Evolutionary conservation across 2,329 filamentous ascomycete species (phyloP), one percentile per base, ranked within the genome.

Genomic region (Lachnellula suecica): DNA sequence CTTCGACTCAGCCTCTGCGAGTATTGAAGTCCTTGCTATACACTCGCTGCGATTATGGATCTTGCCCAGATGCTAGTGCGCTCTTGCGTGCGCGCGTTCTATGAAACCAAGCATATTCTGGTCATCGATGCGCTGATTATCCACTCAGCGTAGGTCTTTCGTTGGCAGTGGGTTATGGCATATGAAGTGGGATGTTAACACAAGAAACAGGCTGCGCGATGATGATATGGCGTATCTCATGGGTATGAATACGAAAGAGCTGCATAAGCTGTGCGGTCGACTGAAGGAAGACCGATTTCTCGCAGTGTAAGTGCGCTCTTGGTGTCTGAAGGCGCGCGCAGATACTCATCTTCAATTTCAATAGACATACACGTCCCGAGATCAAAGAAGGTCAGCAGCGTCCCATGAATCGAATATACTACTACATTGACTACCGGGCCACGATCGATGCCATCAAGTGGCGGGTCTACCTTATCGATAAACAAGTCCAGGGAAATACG

Each of bases 401-500:
- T 47, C 88, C 90, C 4, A 86, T 88, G 60, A 91, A 88, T 67
- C 84, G 90, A 64, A 96, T 93, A 57, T 99, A 96, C 79, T 99
- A 96, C 75, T 99, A 90, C 72, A 93, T 99, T 68, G 92, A 97
- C 69, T 95, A 95, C 66, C 90, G 94, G 54, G 88, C 90, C 52
- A 91, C 93, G 31, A 91, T 99, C 66, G 94, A 99, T 72, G 91
- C 90, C 44, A 95, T 96, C 73, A 99, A 99, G 71, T 99, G 89
- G 81, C 87, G 90, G 57, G 85, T 96, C 47, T 92, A 93, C 67
- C 87, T 87, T 51, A 84, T 97, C 62, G 91, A 92, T 61, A 92
- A 93, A 68, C 85, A 88, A 49, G 91, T 97, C 53, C 92, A 97
- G 71, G 85, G 87, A 15, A 86, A 90, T 52, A 89, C 89, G 15